Evolutionary conservation across 495 filamentous ascomycete genomes (phyloP), one percentile per base, ranked within the genome.

Genomic region (Trichoderma reesei): DNA sequence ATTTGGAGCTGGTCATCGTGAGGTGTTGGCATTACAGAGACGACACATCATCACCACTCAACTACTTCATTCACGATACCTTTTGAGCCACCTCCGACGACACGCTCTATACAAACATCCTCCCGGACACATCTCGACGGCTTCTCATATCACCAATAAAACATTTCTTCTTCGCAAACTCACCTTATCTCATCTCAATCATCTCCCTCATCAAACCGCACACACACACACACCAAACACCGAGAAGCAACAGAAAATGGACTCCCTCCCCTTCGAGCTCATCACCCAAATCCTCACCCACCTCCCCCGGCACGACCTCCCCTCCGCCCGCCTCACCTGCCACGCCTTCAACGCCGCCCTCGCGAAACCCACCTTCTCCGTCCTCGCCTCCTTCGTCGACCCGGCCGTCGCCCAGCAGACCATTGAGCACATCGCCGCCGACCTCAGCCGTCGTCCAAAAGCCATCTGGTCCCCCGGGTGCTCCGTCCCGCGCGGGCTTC

Each of bases 281-380:
- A 31, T 64, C 62, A 39, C 46, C 62, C 42, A 64, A 41, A 54
- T 64, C 62, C 62, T 64, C 42, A 18, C 14, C 44, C 13, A 46
- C 62, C 33, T 64, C 26, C 62, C 62, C 20, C 31, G 3, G 4
- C 3, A 7, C 11, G 36, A 56, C 62, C 36, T 37, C 62, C 33
- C 36, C 13, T 48, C 42, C 46, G 36, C 48, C 42, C 62, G 62
- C 62, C 41, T 39, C 41, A 56, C 46, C 11, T 64, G 42, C 42
- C 39, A 39, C 42, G 62, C 41, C 41, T 64, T 64, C 62, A 48
- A 56, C 59, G 68, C 37, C 63, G 56, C 65, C 26, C 51, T 64
- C n/a, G 37, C 65, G 5, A 42, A 56, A 42, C 63, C 54, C 6
- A 41, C 59, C 20, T 62, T 62, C n/a, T 38, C 60, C 13, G 31